Conservation (phyloP, 148 eudicot genomes). For the Silene conica region DNA sequence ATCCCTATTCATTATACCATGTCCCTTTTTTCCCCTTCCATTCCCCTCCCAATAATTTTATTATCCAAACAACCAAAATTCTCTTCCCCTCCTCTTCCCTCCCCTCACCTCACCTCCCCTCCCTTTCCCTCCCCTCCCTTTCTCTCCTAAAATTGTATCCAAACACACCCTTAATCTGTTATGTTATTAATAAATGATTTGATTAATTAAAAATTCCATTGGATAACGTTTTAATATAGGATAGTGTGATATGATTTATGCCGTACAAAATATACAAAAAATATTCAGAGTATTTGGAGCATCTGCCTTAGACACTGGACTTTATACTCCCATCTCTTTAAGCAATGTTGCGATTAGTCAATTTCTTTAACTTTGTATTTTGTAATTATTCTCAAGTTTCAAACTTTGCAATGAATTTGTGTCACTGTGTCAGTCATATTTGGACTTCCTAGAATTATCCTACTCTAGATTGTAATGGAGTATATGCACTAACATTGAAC, state of each 20-base stretch:
- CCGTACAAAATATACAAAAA: background rate
- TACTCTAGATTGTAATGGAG: too few species aligned
- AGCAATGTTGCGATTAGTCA: constrained; percentile 16
- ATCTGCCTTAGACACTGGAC: background rate
- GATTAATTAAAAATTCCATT: background rate
- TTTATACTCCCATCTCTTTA: background rate
- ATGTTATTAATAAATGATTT: background rate
- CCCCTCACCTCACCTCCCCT: too few species aligned
- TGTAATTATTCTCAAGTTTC: constrained; percentile 20
- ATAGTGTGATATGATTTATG: background rate
- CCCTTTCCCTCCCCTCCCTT: too few species aligned
- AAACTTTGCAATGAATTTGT: constrained; percentile 10
- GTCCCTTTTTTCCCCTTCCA: too few species aligned
- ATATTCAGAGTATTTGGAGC: constrained; percentile 7
- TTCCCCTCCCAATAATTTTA: too few species aligned
- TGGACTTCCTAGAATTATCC: too few species aligned
- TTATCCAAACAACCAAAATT: too few species aligned
- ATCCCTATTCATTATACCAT: too few species aligned
- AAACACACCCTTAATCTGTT: too few species aligned
- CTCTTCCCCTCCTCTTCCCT: too few species aligned
- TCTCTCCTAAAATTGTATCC: too few species aligned
- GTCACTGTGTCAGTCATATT: background rate
- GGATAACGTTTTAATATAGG: background rate
- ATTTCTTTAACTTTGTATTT: constrained; percentile 14
- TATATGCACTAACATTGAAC: too few species aligned